A percentile compares a stretch with the other conserved stretches of the same genome.
These are phyloP conservation scores for Pisolithus microcarpus DNA, from an alignment of 768 basidiomycete species.

Conservation along the genomic window DNA sequence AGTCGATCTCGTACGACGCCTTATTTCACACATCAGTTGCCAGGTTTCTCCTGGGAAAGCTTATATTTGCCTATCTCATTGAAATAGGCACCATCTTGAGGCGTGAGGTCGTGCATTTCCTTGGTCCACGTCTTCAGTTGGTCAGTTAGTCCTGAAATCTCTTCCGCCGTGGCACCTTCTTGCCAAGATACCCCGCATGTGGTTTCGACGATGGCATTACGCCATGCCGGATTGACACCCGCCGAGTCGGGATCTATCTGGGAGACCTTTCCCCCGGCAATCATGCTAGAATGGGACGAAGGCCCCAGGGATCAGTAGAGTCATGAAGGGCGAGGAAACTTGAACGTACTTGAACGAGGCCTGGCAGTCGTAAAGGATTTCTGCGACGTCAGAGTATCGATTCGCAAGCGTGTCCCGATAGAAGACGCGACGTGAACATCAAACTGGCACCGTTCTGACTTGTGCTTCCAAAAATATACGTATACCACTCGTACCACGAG, in stretches of 20 bases:
- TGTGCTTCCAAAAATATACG: neutral
- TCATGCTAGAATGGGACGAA: constrained; percentile 21
- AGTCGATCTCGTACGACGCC: constrained; percentile 40
- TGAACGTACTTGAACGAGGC: constrained; percentile 2
- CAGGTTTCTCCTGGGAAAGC: neutral
- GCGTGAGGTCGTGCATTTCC: constrained; percentile 21
- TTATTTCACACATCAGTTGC: constrained; percentile 8
- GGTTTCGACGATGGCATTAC: constrained; percentile 30
- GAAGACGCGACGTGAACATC: constrained; percentile 29
- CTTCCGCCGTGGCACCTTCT: constrained; percentile 4
- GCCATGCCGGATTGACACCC: constrained; percentile 41
- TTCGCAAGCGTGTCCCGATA: constrained; percentile 22
- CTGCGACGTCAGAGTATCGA: constrained; percentile 18
- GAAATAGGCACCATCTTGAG: constrained; percentile 35
- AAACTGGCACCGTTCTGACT: constrained; percentile 17
- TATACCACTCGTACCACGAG: constrained; percentile 23
- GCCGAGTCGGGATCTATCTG: constrained; percentile 29
- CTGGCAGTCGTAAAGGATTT: constrained; percentile 8
- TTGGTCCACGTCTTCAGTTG: constrained; percentile 8
- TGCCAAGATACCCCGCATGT: constrained; percentile 16
- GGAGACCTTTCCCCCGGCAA: constrained; percentile 39
- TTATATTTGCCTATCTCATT: constrained; percentile 34
- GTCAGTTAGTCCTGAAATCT: neutral
- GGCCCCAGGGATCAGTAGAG: neutral
- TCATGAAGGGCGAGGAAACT: constrained; percentile 4